Evolutionary conservation across 257 asterid genomes (phyloP).

Genomic region (Solanum lignicaule): DNA sequence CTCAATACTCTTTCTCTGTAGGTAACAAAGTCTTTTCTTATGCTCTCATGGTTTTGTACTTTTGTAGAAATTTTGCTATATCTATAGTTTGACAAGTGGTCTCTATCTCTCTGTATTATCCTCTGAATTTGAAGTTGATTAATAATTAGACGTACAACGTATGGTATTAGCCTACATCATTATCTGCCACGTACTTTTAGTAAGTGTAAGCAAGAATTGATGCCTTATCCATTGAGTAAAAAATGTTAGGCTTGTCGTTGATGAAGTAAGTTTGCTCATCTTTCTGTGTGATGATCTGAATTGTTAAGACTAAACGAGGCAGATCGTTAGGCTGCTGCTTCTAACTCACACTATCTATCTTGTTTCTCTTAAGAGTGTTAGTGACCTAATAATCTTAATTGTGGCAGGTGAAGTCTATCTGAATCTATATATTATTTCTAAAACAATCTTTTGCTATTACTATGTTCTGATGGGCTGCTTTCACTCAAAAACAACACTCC

Average conservation of each 20-base stretch:
- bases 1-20: background rate
- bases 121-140: background rate
- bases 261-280: background rate
- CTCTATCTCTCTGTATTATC: background rate
- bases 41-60: background rate
- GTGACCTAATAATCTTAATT: background rate
- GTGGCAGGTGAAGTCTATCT: background rate
- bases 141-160: background rate
- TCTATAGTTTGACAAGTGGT: background rate
- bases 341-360: background rate
- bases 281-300: background rate
- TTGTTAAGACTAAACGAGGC: background rate
- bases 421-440: background rate
- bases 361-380: background rate
- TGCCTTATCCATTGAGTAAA: no score
- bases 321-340: background rate
- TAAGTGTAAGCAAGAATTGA: background rate
- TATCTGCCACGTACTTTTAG: background rate
- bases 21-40: background rate
- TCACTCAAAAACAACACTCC: conserved; percentile 30
- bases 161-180: background rate
- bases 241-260: background rate
- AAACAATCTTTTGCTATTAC: background rate
- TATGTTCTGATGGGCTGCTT: conserved; percentile 58
- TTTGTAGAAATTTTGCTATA: background rate